Conservation (phyloP, 257 asterid genomes). For the Lycium barbarum region DNA sequence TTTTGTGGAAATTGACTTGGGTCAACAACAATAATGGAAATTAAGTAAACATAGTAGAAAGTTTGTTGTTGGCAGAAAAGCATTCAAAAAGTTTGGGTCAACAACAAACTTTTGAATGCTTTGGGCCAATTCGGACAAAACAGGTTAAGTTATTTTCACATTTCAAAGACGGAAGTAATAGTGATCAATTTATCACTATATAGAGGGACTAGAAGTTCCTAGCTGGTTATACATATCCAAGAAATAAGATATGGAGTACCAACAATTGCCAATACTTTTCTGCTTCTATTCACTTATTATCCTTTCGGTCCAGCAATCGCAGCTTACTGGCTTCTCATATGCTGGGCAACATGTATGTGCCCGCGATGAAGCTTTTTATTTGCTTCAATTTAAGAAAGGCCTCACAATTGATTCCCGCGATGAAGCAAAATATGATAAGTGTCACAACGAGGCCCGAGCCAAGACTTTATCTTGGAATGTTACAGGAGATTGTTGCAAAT, state of each 20-base stretch:
- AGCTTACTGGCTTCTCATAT: neutral
- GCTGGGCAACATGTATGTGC: neutral
- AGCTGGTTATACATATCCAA: neutral
- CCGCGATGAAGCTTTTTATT: neutral
- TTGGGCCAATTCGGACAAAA: neutral
- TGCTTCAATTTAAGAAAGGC: neutral
- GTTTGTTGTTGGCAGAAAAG: no score
- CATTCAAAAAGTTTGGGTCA: no score
- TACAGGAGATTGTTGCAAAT: neutral
- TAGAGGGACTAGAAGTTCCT: neutral
- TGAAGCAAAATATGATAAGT: no score
- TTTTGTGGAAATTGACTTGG: slow-evolving; percentile 7
- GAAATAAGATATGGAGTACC: neutral
- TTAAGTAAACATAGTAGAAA: no score
- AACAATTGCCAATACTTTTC: neutral
- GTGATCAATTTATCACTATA: neutral
- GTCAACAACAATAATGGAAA: neutral
- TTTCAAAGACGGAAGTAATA: neutral
- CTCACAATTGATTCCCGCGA: no score
- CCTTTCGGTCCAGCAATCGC: neutral
- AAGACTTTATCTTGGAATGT: neutral
- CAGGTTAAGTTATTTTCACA: neutral
- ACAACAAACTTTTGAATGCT: neutral
- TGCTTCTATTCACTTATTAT: neutral
- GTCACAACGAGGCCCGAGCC: neutral